These are phyloP conservation scores for Phytopythium montanum DNA, from an alignment of 352 stramenopile genomes.

Conservation along the genomic window DNA sequence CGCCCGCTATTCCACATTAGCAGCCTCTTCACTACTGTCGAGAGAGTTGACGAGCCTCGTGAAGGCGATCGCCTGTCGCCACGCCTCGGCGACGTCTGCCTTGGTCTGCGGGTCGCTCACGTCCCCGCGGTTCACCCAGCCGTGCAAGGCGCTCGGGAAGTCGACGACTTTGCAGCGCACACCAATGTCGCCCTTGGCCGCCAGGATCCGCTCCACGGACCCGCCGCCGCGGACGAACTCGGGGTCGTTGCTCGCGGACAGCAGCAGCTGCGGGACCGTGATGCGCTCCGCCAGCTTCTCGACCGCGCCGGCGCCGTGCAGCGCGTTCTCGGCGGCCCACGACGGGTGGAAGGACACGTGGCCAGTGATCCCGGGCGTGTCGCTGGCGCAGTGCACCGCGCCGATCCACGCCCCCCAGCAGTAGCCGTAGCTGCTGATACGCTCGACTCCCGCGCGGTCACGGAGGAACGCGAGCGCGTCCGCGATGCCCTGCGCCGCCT, in stretches of 20 bases:
- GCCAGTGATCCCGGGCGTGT: neutral
- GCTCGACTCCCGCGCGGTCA: constrained; percentile 9
- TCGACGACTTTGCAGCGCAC: constrained; percentile 16
- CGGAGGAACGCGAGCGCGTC: constrained; percentile 14
- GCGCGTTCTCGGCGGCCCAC: constrained; percentile 14
- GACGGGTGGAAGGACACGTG: constrained; percentile 21
- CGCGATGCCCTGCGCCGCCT: neutral
- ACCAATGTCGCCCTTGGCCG: neutral
- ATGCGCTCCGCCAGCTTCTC: constrained; percentile 13
- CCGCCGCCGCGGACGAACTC: constrained; percentile 14
- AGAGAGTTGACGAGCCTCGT: constrained; percentile 11
- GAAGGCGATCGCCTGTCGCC: constrained; percentile 27
- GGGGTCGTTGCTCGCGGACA: constrained; percentile 17
- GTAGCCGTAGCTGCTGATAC: constrained; percentile 19
- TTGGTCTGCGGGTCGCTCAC: constrained; percentile 17
- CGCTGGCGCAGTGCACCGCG: neutral
- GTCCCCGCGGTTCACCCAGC: constrained; percentile 44
- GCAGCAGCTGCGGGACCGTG: constrained; percentile 14
- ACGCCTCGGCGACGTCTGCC: constrained; percentile 29
- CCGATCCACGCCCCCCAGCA: constrained; percentile 23
- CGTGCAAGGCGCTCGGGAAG: constrained; percentile 32
- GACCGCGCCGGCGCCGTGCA: constrained; percentile 11
- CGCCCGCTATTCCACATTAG: too few relatives aligned
- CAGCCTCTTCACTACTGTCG: too few relatives aligned
- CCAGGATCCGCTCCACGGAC: constrained; percentile 13